Evolutionary conservation across 208 protist genomes (phyloP), one percentile per base, ranked within the genome.

Genomic region (Tritrichomonas musculus): DNA sequence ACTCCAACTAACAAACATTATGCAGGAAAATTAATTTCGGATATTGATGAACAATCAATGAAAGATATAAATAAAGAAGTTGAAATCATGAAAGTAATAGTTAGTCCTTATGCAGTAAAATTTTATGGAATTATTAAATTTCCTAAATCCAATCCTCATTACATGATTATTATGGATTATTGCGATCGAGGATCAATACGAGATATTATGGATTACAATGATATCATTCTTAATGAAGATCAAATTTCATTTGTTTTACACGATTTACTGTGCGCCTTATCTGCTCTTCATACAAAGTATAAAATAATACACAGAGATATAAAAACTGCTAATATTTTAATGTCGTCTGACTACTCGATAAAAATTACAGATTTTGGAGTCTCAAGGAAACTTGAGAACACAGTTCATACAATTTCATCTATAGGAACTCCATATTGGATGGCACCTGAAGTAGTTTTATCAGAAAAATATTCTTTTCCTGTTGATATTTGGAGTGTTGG

Each of bases 251-350:
- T 82, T 44, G 22, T 82, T 20, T 30, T 82, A 20, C n/a, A 82
- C 4, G 73, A 82, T 44, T 47, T 50, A 36, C n/a, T 82, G 4
- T 53, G 20, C 0, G 73, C 73, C 20, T 25, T 82, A 11, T n/a
- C 25, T 20, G n/a, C 50, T 25, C 41, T 82, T 20, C 73, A 82
- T 41, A 50, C 47, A 11, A 36, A 82, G 1, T 82, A 47, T 41
- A 33, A 44, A 8, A 36, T 97, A 93, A 96, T 98, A 44, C 97
- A 98, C 92, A 94, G 97, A 44, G 98, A 98, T 94, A 97, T 98
- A 65, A 98, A 98, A 94, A 95, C 94, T 41, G 92, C 88, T 22
- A 94, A 94, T 66, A 82, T 66, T 55, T 75, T 93, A 33, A 39
- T 95, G 4, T 94, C 60, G 0, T 55, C 49, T 13, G 11, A 93